Evolutionary conservation across 805 yeast genomes (phyloP).

Genomic region (Lipomyces yamadae): DNA sequence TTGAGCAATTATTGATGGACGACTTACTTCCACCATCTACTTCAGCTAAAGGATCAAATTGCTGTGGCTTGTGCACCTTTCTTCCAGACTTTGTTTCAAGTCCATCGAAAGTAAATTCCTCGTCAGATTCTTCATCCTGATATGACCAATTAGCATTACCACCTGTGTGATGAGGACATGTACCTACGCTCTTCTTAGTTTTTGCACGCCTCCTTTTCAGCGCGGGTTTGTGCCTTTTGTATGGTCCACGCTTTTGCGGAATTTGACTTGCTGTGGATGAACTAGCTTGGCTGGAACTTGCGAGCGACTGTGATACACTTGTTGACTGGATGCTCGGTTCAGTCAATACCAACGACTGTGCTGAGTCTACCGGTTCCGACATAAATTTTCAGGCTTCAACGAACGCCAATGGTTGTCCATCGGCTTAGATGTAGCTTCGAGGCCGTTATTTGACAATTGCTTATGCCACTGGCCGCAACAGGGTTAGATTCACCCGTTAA

Average conservation of each 20-base stretch:
- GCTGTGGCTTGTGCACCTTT: slow-evolving; percentile 36
- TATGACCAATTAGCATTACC: neutral
- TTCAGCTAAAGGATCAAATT: slow-evolving; percentile 31
- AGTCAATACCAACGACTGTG: neutral
- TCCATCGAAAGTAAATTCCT: slow-evolving; percentile 37
- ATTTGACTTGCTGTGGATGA: slow-evolving; percentile 7
- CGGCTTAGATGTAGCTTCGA: neutral
- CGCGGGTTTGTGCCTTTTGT: slow-evolving; percentile 15
- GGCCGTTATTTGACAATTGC: neutral
- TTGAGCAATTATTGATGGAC: neutral
- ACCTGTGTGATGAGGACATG: neutral
- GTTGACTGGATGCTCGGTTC: neutral
- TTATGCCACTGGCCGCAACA: neutral
- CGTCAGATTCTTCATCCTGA: slow-evolving; percentile 28
- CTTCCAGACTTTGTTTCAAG: slow-evolving; percentile 38
- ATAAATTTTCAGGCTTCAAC: neutral
- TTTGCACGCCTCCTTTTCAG: slow-evolving; percentile 6
- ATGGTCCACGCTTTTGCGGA: slow-evolving; percentile 9
- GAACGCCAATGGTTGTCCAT: neutral
- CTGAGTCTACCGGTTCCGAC: neutral
- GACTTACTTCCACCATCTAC: slow-evolving; percentile 14
- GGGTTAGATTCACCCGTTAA: neutral
- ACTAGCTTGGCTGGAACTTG: slow-evolving; percentile 5
- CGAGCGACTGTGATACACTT: neutral
- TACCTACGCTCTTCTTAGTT: slow-evolving; percentile 18